Conservation (phyloP, 2,329 filamentous ascomycete genomes). For the Colletotrichum lini region DNA sequence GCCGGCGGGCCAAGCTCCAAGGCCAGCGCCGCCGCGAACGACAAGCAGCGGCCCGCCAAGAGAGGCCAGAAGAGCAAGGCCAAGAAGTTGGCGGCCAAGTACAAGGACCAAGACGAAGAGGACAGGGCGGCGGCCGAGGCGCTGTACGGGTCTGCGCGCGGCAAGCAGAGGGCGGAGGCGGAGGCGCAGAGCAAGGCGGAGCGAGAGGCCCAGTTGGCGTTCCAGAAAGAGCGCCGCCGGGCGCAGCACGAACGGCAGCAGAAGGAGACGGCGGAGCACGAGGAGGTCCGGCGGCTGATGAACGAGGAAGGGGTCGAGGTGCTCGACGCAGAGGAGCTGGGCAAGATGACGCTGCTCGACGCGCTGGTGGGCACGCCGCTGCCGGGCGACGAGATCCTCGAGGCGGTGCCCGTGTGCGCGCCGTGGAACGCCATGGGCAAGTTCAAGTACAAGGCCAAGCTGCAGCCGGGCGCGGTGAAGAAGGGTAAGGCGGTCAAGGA, state of each 20-base stretch:
- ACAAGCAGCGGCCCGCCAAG: constrained; percentile 66
- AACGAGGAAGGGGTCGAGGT: constrained; percentile 72
- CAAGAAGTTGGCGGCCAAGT: constrained; percentile 91
- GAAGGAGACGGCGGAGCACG: constrained; percentile 81
- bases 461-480: constrained; percentile 91
- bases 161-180: constrained; percentile 77
- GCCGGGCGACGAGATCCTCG: constrained; percentile 85
- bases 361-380: constrained; percentile 83
- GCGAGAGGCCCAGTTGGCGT: constrained; percentile 80
- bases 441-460: constrained; percentile 94
- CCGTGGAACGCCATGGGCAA: constrained; percentile 75
- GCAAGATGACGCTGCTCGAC: constrained; percentile 72
- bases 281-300: constrained; percentile 75
- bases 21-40: constrained; percentile 49
- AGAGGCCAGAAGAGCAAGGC: constrained; percentile 86
- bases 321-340: constrained; percentile 72
- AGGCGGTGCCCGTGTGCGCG: constrained; percentile 74
- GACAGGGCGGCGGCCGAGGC: constrained; percentile 87
- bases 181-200: constrained; percentile 77
- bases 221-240: constrained; percentile 80
- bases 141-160: constrained; percentile 83
- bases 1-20: constrained; percentile 33
- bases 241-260: constrained; percentile 86
- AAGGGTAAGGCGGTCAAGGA: constrained; percentile 96
- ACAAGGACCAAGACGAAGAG: constrained; percentile 94